A percentile compares a stretch with the other conserved stretches of the same genome.
phyloP scores from a whole-genome alignment of 2,329 filamentous ascomycete genomes.

The Didymella glomerata region DNA sequence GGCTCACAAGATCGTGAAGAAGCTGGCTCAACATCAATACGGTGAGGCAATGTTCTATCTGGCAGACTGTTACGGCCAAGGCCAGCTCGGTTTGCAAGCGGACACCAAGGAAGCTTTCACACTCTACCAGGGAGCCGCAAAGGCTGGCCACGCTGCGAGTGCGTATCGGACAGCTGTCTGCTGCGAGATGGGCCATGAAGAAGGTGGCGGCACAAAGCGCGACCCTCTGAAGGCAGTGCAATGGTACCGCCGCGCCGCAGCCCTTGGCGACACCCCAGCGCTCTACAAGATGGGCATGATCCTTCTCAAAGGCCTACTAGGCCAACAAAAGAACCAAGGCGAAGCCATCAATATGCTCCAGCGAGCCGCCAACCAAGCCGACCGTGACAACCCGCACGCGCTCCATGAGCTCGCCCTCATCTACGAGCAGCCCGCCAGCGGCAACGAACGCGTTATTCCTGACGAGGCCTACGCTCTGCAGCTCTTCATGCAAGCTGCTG shows the following conservation, averaged over 20 bases:
- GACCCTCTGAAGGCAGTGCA: conserved; percentile 95
- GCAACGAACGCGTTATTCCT: conserved; percentile 70
- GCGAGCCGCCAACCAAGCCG: conserved; percentile 86
- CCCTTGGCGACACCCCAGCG: conserved; percentile 86
- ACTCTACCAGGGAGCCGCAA: conserved; percentile 92
- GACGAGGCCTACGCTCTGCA: conserved; percentile 84
- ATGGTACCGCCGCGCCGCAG: conserved; percentile 95
- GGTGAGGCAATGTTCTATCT: conserved; percentile 92
- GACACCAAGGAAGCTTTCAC: conserved; percentile 94
- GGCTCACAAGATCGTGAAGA: conserved; percentile 90
- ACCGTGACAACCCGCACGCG: conserved; percentile 90
- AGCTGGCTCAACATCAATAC: conserved; percentile 76
- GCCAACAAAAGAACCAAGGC: conserved; percentile 79
- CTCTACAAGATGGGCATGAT: conserved; percentile 99
- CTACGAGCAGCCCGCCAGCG: conserved; percentile 69
- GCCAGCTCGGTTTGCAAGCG: conserved; percentile 76
- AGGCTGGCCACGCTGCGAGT: conserved; percentile 82
- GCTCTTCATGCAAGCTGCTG: conserved; percentile 84
- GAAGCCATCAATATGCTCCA: conserved; percentile 94
- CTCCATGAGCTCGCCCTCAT: conserved; percentile 82
- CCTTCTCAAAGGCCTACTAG: conserved; percentile 88
- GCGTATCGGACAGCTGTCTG: conserved; percentile 96
- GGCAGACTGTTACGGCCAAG: conserved; percentile 87
- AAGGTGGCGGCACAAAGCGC: conserved; percentile 88
- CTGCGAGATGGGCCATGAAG: conserved; percentile 94